Conservation (phyloP, 495 filamentous ascomycete genomes). For the Ramalina intermedia region DNA sequence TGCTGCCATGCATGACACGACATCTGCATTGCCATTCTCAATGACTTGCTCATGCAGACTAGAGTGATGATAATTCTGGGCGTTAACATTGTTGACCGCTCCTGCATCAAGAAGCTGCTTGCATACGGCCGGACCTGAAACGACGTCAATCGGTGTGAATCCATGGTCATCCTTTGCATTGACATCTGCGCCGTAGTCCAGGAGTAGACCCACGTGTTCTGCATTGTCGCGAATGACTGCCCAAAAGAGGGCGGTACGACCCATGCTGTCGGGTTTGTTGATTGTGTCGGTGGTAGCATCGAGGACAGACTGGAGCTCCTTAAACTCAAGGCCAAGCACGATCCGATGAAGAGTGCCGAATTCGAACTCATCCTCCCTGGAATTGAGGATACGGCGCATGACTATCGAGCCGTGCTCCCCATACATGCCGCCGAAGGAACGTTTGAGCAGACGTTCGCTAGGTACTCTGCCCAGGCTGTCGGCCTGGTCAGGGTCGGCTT, state of each 20-base stretch:
- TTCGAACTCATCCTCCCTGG: not conserved
- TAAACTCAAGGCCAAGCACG: conserved; percentile 3
- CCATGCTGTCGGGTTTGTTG: conserved; percentile 2
- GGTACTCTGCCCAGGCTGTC: not conserved
- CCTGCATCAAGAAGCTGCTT: conserved; percentile 1
- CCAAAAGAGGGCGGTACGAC: conserved; percentile 11
- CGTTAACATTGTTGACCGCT: not conserved
- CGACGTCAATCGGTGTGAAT: too few relatives aligned
- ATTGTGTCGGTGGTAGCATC: conserved; percentile 1
- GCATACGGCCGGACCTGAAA: not conserved
- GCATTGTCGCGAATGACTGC: conserved; percentile 8
- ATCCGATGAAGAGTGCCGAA: too few relatives aligned
- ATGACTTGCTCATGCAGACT: not conserved
- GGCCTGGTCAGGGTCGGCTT: conserved; percentile 2
- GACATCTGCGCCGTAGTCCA: conserved; percentile 6
- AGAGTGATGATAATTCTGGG: not conserved
- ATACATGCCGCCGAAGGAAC: not conserved
- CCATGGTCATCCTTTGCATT: too few relatives aligned
- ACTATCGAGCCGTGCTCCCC: not conserved
- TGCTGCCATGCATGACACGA: conserved; percentile 2
- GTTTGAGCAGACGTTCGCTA: not conserved
- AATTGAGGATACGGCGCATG: not conserved
- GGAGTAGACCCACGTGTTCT: conserved; percentile 5
- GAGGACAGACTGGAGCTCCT: conserved; percentile 1
- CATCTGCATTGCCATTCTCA: not conserved